These are phyloP conservation scores for Cenchrus purpureus DNA, from an alignment of 176 grass and related monocot species.

Conservation along the genomic window DNA sequence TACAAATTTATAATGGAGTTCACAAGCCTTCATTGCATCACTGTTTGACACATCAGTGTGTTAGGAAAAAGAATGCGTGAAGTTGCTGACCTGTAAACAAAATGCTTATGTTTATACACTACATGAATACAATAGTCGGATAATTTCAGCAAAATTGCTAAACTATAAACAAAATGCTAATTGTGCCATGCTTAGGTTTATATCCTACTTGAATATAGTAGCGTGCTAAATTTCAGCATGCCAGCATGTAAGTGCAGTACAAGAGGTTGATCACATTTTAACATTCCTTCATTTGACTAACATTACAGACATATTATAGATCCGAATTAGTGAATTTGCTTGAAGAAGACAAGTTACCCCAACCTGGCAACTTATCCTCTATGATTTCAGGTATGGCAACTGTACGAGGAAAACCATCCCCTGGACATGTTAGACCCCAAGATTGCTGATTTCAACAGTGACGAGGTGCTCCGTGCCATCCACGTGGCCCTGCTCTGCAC, in stretches of 20 bases:
- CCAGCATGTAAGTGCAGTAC: background rate
- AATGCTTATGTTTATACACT: background rate
- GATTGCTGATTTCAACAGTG: slow-evolving; percentile 40
- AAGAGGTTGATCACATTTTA: background rate
- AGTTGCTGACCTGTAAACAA: background rate
- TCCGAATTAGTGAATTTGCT: background rate
- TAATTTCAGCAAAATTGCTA: background rate
- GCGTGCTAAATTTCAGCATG: background rate
- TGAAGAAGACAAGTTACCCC: background rate
- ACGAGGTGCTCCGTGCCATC: slow-evolving; percentile 60
- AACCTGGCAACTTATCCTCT: slow-evolving; percentile 4
- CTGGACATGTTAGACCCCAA: slow-evolving; percentile 62
- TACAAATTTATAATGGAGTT: background rate
- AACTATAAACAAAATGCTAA: background rate
- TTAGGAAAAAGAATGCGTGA: background rate
- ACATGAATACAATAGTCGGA: background rate
- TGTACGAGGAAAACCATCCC: slow-evolving; percentile 58
- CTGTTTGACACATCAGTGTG: background rate
- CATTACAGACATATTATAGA: background rate
- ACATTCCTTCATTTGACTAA: background rate
- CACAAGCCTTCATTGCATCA: background rate
- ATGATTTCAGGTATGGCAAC: slow-evolving; percentile 63
- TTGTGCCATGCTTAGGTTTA: background rate
- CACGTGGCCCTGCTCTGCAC: slow-evolving; percentile 74
- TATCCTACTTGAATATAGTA: background rate